phyloP scores from a whole-genome alignment of 2,329 filamentous ascomycete genomes.

The Colletotrichum sp. region DNA sequence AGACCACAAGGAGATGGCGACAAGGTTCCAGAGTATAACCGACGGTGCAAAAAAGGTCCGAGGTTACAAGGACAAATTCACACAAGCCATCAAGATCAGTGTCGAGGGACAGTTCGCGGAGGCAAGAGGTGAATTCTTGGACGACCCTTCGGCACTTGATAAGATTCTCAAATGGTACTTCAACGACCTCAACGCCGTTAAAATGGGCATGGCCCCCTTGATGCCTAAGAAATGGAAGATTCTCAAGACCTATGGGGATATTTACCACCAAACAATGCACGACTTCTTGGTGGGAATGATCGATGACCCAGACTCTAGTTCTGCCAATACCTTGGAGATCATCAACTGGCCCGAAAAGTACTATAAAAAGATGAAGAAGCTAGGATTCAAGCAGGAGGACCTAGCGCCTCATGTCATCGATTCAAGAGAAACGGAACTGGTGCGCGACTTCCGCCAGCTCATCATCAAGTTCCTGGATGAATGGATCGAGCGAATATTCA shows the following conservation, averaged over 20 bases:
- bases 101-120: conserved; percentile 77
- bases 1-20: conserved; percentile 93
- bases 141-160: conserved; percentile 81
- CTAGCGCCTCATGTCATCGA: conserved; percentile 87
- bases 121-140: conserved; percentile 76
- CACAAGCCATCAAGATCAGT: conserved; percentile 77
- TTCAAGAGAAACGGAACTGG: conserved; percentile 85
- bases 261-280: conserved; percentile 95
- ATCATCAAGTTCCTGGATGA: conserved; percentile 96
- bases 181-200: conserved; percentile 94
- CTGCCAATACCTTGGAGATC: conserved; percentile 87
- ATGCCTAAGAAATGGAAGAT: conserved; percentile 99
- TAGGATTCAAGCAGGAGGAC: conserved; percentile 80
- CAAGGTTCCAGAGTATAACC: conserved; percentile 92
- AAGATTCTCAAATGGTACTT: conserved; percentile 96
- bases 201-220: conserved; percentile 86
- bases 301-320: conserved; percentile 83
- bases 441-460: conserved; percentile 91
- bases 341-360: conserved; percentile 96
- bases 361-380: conserved; percentile 92
- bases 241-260: conserved; percentile 84
- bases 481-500: conserved; percentile 95
- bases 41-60: conserved; percentile 90
- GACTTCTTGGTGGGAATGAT: conserved; percentile 86
- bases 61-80: conserved; percentile 96